These are phyloP conservation scores for Coemansia sp. DNA, from an alignment of 192 early-diverging fungal genomes.

Conservation along the genomic window DNA sequence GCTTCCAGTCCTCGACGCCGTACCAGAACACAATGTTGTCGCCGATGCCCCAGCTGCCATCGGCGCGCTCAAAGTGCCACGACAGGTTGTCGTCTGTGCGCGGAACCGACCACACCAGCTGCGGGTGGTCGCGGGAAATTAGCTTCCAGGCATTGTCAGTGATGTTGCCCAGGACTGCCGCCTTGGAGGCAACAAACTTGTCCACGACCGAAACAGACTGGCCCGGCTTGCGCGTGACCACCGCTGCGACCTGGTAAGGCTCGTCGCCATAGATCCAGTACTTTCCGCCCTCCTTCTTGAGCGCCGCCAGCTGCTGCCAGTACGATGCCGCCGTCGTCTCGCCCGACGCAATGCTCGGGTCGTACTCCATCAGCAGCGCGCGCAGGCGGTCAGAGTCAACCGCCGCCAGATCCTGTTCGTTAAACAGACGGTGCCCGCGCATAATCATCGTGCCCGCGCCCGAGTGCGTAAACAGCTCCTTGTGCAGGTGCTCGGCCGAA, in stretches of 20 bases:
- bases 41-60: conserved; percentile 69
- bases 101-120: conserved; percentile 80
- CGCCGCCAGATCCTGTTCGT: conserved; percentile 62
- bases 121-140: conserved; percentile 78
- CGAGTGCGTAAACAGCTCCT: conserved; percentile 97
- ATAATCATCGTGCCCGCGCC: conserved; percentile 98
- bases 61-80: conserved; percentile 97
- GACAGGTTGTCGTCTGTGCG: conserved; percentile 73
- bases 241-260: conserved; percentile 87
- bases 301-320: conserved; percentile 60
- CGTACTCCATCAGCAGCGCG: conserved; percentile 71
- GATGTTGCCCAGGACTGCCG: conserved; percentile 89
- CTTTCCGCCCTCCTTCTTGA: conserved; percentile 53
- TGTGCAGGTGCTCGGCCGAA: conserved; percentile 97
- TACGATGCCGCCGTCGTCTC: conserved; percentile 68
- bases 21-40: conserved; percentile 92
- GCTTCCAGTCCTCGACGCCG: conserved; percentile 81
- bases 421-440: conserved; percentile 88
- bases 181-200: conserved; percentile 86
- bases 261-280: conserved; percentile 88
- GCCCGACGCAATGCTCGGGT: conserved; percentile 68
- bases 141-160: conserved; percentile 94
- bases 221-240: conserved; percentile 60
- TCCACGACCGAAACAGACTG: conserved; percentile 72
- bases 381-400: conserved; percentile 82